Evolutionary conservation across 1,139 yeast species (phyloP), one percentile per base, ranked within the genome.

Genomic region (Zygosaccharomyces pseudobailii): DNA sequence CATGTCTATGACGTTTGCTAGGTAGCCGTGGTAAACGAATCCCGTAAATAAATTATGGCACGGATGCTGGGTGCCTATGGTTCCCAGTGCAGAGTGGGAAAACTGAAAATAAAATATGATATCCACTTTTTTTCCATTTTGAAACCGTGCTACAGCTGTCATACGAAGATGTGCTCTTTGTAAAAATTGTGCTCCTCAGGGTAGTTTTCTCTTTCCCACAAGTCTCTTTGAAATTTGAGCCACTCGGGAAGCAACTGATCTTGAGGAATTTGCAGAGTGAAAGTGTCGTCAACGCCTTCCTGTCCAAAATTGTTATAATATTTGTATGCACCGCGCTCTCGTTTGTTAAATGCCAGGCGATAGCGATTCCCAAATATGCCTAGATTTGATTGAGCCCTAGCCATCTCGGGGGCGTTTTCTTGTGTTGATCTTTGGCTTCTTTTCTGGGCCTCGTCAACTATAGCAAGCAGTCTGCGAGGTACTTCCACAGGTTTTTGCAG

Each of bases 171-270:
- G 35, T 57, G 57, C 43, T 65, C 68, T 46, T 59, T 58, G 51
- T 63, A 62, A 40, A 61, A 62, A 43, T 61, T 59, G 51, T 64
- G 65, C 17, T 59, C 62, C 42, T 62, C 62, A 4, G 60, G 61
- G 2, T 57, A 59, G 45, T 65, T 56, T 22, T 72, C 77, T 33
- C 63, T 68, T 55, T 82, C 84, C 94, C 94, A 86, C 51, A 71
- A 63, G 52, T 79, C 76, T 49, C 89, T 65, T 45, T 83, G 84
- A 40, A 71, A 67, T 19, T 71, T 70, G 57, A 85, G 85, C 96
- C 96, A 87, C 2, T 66, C 71, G 0, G 95, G 95, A 30, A 87
- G 70, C 42, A 75, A 72, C 25, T 71, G 68, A 48, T 81, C 87
- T 3, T 75, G 70, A 0, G 95, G 95, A 6, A 87, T 70, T 47